Evolutionary conservation across 345 rosid genomes (phyloP).

Genomic region (Salix exigua): DNA sequence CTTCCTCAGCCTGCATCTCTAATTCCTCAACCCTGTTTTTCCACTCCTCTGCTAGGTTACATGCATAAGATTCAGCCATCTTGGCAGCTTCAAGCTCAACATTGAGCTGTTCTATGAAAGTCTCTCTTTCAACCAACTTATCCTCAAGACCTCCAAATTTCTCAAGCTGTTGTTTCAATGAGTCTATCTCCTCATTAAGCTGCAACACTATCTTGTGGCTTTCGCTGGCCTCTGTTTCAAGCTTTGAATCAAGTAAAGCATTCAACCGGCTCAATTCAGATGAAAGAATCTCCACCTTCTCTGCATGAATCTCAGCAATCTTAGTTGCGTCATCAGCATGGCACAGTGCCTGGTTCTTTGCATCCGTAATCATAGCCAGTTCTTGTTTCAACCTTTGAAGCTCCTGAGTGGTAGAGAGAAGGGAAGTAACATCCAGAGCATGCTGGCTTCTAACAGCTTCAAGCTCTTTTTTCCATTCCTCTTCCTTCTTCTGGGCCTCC

Average conservation of each 20-base stretch:
- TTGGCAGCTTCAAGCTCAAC: conserved; percentile 78
- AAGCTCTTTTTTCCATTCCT: conserved; percentile 76
- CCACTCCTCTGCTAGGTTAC: conserved; percentile 70
- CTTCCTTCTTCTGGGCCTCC: conserved; percentile 73
- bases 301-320: conserved; percentile 73
- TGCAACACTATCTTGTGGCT: conserved; percentile 43
- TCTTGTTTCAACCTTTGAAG: conserved; percentile 67
- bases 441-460: conserved; percentile 72
- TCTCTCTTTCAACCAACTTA: conserved; percentile 57
- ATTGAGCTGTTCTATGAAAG: conserved; percentile 63
- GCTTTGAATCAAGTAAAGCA: conserved; percentile 70
- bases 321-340: conserved; percentile 92
- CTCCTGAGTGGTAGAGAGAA: conserved; percentile 68
- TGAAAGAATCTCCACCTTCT: conserved; percentile 74
- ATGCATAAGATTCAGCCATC: conserved; percentile 83
- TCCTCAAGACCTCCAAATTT: conserved; percentile 45
- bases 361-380: conserved; percentile 59
- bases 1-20: conserved; percentile 56
- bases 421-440: conserved; percentile 76
- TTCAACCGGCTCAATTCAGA: conserved; percentile 64
- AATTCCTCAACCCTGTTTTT: conserved; percentile 55
- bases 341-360: conserved; percentile 80
- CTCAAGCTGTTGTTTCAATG: conserved; percentile 58
- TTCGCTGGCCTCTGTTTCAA: conserved; percentile 45
- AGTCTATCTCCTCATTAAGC: conserved; percentile 53